Base-by-base conservation (phyloP, 306 rosid species). In the Sesbania bispinosa region DNA sequence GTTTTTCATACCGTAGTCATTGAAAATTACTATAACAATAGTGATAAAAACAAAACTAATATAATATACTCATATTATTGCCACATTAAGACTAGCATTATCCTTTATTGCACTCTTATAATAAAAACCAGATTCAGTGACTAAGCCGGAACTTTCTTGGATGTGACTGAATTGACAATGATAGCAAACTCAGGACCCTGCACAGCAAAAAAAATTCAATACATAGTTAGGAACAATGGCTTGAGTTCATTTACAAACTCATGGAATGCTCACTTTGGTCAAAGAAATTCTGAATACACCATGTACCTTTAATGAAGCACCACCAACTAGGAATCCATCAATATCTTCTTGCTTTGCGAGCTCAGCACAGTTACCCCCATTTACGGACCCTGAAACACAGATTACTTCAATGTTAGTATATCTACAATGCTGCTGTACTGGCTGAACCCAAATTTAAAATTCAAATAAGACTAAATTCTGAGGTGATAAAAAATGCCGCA, bases 291-390 rank as follows among this genome's bases (percentile, higher is more conserved):
- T 60, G 70, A 58, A 80, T 42, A 90, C 81, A 68, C 76, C 83
- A 63, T 26, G 62, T 84, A 89, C 99, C 99, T 95, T 95, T 32
- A 95, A 66, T 27, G 99, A 95, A 79, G 99, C 97, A 63, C 99
- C 99, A 24, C 99, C 99, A 10, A 95, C 99, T 2, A 95, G 93
- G 79, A 95, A 95, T 66, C 99, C 99, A 67, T 95, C 99, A 57
- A 95, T 95, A 54, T 95, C 99, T 80, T 95, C 97, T 80, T 95
- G 73, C 87, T 89, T 91, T 23, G 99, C 96, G 0, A 95, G 96
- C 84, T 91, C 99, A 67, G 92, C 86, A 80, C 83, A 80, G 80
- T 91, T 95, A 64, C 96, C 85, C 36, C 93, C 97, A 66, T 95
- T 95, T 52, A 89, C 99, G 65, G 99, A 95, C 10, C 99, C 99